These are phyloP conservation scores for Colletotrichum sp. DNA, from an alignment of 2,329 filamentous ascomycete genomes.

Conservation along the genomic window DNA sequence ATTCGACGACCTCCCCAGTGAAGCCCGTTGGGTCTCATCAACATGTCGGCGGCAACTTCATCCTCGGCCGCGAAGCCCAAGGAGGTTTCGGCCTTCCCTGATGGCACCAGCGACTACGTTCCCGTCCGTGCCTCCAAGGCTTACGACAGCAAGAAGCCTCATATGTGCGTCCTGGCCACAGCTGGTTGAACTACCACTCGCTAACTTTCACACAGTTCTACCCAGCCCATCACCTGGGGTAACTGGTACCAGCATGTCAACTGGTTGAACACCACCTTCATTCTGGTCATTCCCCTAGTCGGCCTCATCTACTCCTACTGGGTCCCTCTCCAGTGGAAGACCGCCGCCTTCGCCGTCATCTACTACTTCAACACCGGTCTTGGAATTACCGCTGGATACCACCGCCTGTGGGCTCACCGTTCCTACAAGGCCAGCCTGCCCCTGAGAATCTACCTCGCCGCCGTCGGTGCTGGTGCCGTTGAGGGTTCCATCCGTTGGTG, in stretches of 20 bases:
- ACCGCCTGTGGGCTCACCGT: conserved; percentile 85
- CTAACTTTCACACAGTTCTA: conserved; percentile 48
- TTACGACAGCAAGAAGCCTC: conserved; percentile 71
- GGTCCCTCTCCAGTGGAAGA: conserved; percentile 76
- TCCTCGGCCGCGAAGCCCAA: conserved; percentile 42
- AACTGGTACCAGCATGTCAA: conserved; percentile 96
- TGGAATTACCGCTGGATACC: conserved; percentile 72
- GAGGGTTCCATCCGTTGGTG: conserved; percentile 90
- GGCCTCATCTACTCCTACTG: conserved; percentile 79
- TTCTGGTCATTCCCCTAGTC: conserved; percentile 76
- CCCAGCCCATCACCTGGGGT: conserved; percentile 76
- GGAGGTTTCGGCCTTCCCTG: conserved; percentile 48
- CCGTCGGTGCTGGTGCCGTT: conserved; percentile 81
- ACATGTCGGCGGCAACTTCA: conserved; percentile 27
- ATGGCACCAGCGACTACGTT: conserved; percentile 62
- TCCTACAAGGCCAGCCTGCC: conserved; percentile 80
- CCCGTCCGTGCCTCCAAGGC: conserved; percentile 50
- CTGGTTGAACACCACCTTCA: conserved; percentile 88
- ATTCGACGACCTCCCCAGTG: background rate
- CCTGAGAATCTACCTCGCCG: conserved; percentile 82
- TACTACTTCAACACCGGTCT: conserved; percentile 88
- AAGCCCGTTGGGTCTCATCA: conserved; percentile 2
- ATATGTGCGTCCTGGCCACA: conserved; percentile 55
- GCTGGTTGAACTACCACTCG: background rate
- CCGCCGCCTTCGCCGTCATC: conserved; percentile 72